phyloP scores from a whole-genome alignment of 164 flowering plant species.

The Akebia trifoliata region DNA sequence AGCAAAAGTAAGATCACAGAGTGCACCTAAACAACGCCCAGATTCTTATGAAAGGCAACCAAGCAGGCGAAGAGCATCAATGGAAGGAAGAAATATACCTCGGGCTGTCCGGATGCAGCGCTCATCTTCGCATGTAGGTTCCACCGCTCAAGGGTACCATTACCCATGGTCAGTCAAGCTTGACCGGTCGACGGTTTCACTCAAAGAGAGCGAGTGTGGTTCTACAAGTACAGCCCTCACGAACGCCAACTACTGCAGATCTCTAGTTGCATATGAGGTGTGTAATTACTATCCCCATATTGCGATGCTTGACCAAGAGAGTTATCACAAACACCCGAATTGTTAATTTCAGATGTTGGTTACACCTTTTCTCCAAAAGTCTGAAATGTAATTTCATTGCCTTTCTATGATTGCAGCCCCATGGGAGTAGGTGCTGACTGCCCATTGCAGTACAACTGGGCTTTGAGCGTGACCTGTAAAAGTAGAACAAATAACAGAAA shows the following conservation, averaged over 20 bases:
- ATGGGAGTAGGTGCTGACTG: slow-evolving; percentile 37
- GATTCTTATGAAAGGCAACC: slow-evolving; percentile 73
- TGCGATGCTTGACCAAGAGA: neutral
- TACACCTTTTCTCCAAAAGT: neutral
- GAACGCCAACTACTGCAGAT: slow-evolving; percentile 73
- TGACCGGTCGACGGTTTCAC: slow-evolving; percentile 62
- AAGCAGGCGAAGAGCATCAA: slow-evolving; percentile 52
- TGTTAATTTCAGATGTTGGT: no score
- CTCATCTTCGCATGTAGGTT: slow-evolving; percentile 76
- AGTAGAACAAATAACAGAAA: slow-evolving; percentile 7
- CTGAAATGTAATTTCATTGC: slow-evolving; percentile 1
- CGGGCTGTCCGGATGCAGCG: slow-evolving; percentile 78
- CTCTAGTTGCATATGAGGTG: slow-evolving; percentile 65
- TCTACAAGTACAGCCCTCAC: slow-evolving; percentile 77
- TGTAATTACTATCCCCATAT: slow-evolving; percentile 21
- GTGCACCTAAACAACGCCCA: slow-evolving; percentile 84
- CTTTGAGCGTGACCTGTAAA: neutral
- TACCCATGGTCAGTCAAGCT: slow-evolving; percentile 85
- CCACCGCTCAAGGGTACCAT: slow-evolving; percentile 56
- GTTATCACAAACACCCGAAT: neutral
- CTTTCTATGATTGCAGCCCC: slow-evolving; percentile 37
- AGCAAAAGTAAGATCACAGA: slow-evolving; percentile 87
- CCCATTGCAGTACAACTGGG: slow-evolving; percentile 6
- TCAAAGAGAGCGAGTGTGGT: slow-evolving; percentile 83
- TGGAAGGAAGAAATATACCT: slow-evolving; percentile 79